A percentile compares a stretch with the other conserved stretches of the same genome.
Evolutionary conservation across 495 filamentous ascomycete genomes (phyloP).

Genomic region (Acidiella bohemica): DNA sequence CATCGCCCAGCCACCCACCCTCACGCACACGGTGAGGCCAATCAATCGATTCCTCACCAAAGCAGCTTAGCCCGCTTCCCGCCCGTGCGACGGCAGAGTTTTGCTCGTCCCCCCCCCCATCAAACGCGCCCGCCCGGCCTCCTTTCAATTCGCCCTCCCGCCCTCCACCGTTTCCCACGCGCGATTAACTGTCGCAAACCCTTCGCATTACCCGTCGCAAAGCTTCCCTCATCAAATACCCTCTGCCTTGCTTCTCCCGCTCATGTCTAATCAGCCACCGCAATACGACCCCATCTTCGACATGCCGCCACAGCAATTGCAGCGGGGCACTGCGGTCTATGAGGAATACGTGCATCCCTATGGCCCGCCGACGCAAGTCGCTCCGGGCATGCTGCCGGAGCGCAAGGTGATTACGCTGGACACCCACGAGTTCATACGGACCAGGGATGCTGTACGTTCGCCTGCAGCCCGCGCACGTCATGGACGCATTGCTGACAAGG

Average conservation of each 20-base stretch:
- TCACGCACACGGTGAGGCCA: too few relatives aligned
- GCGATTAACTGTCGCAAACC: too few relatives aligned
- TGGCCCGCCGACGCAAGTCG: background rate
- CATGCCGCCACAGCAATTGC: background rate
- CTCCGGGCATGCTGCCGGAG: background rate
- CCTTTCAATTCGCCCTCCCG: too few relatives aligned
- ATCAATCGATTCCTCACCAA: too few relatives aligned
- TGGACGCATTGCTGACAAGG: background rate
- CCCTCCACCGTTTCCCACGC: too few relatives aligned
- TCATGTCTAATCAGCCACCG: background rate
- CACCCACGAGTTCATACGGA: conserved; percentile 39
- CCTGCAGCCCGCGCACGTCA: conserved; percentile 17
- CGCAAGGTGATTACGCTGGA: conserved; percentile 5
- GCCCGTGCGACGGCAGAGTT: too few relatives aligned
- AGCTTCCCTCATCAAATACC: background rate
- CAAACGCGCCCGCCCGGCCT: too few relatives aligned
- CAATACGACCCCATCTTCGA: background rate
- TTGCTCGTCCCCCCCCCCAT: too few relatives aligned
- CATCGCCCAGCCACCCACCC: too few relatives aligned
- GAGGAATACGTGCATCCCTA: background rate
- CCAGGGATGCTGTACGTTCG: conserved; percentile 49
- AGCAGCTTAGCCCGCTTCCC: too few relatives aligned
- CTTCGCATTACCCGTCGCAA: background rate
- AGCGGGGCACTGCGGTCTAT: background rate
- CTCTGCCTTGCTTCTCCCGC: background rate